A percentile compares a stretch with the other conserved stretches of the same genome.
phyloP scores from a whole-genome alignment of 805 yeast genomes.

The Ogataea wickerhamii region DNA sequence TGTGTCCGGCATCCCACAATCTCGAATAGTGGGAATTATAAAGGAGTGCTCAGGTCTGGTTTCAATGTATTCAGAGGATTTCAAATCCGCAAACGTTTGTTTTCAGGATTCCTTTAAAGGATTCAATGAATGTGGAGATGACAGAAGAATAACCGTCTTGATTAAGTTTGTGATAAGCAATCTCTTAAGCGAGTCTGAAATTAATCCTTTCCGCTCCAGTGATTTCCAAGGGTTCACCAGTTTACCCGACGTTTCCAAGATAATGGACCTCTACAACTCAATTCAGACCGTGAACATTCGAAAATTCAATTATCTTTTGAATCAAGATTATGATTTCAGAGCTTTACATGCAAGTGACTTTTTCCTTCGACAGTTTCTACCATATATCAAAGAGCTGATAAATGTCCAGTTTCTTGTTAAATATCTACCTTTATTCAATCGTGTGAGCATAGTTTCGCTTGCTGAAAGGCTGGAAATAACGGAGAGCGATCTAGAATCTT shows the following conservation, averaged over 20 bases:
- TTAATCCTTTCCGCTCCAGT: constrained; percentile 70
- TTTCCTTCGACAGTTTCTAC: constrained; percentile 23
- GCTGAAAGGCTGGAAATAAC: constrained; percentile 18
- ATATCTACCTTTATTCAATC: constrained; percentile 21
- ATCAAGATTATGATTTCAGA: constrained; percentile 7
- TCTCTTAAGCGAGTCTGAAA: constrained; percentile 57
- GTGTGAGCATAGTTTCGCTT: constrained; percentile 20
- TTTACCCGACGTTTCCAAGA: constrained; percentile 13
- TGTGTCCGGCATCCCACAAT: constrained; percentile 69
- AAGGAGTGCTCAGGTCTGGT: constrained; percentile 74
- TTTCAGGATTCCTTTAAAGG: constrained; percentile 49
- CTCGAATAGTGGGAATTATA: constrained; percentile 68
- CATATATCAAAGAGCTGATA: constrained; percentile 24
- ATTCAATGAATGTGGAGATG: constrained; percentile 57
- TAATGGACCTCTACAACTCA: constrained; percentile 27
- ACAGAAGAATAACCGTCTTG: constrained; percentile 52
- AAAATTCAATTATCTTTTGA: constrained; percentile 19
- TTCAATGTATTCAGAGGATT: constrained; percentile 56
- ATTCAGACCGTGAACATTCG: constrained; percentile 26
- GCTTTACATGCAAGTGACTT: constrained; percentile 11
- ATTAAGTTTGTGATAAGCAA: constrained; percentile 61
- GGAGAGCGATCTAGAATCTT: constrained; percentile 17
- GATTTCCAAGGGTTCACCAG: constrained; percentile 47
- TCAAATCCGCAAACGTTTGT: constrained; percentile 46
- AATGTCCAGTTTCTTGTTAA: constrained; percentile 22